Conservation (phyloP, 345 rosid species). For the Bruguiera gymnorhiza region DNA sequence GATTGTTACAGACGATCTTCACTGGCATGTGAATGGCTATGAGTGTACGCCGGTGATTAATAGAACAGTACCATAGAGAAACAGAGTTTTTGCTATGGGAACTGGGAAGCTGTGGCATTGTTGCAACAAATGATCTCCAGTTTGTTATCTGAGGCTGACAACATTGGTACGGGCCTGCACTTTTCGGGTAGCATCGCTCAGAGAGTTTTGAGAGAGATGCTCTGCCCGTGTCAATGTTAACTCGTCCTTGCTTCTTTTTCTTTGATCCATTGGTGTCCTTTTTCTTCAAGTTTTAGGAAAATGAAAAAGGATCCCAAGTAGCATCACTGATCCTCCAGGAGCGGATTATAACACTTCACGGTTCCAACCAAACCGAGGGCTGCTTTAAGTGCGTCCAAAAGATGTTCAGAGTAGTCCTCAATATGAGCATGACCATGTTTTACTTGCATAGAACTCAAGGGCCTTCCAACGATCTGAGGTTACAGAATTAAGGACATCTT, state of each 20-base stretch:
- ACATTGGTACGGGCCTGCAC: not conserved
- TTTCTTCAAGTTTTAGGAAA: not conserved
- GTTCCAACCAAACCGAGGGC: conserved; percentile 52
- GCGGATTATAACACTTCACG: conserved; percentile 38
- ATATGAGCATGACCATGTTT: conserved; percentile 29
- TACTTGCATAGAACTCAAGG: conserved; percentile 41
- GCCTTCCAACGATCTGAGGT: conserved; percentile 55
- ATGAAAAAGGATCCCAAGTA: not conserved
- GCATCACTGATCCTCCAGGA: not conserved
- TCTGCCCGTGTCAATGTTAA: not conserved
- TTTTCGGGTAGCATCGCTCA: too few species aligned
- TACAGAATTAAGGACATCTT: not conserved
- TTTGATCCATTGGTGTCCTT: not conserved
- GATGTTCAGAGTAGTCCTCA: conserved; percentile 50
- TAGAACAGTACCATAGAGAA: too few species aligned
- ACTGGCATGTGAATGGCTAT: too few species aligned
- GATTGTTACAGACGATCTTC: too few species aligned
- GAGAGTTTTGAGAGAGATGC: not conserved
- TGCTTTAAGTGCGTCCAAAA: conserved; percentile 38
- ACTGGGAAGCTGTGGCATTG: too few species aligned
- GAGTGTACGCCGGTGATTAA: too few species aligned
- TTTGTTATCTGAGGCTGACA: too few species aligned
- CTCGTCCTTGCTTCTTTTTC: not conserved
- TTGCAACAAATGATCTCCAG: too few species aligned
- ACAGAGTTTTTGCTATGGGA: too few species aligned